A percentile compares a stretch with the other conserved stretches of the same genome.
Evolutionary conservation across 139 green algal genomes (phyloP).

Genomic region (Coccomyxa sp.): DNA sequence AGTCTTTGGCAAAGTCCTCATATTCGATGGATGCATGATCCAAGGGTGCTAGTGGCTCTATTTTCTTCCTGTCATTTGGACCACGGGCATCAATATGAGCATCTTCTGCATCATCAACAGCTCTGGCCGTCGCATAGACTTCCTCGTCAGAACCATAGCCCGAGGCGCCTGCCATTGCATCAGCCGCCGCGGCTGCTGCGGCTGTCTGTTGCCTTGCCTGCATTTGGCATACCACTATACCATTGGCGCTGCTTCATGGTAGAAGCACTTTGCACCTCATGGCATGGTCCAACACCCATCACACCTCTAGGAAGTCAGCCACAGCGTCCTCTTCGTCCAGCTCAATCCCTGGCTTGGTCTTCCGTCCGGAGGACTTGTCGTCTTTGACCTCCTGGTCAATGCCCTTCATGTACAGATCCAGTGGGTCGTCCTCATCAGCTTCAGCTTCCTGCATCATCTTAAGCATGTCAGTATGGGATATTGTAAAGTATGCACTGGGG

Average conservation of each 20-base stretch:
- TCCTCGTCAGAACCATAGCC: conserved; percentile 69
- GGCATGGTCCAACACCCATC: no score
- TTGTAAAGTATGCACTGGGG: not conserved
- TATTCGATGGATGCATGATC: conserved; percentile 67
- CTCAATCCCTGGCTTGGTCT: not conserved
- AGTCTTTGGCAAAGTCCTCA: conserved; percentile 75
- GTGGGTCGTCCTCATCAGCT: conserved; percentile 55
- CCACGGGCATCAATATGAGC: not conserved
- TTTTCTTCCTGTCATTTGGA: conserved; percentile 26
- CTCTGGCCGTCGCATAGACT: conserved; percentile 64
- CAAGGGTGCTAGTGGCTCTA: conserved; percentile 55
- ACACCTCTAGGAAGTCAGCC: conserved; percentile 45
- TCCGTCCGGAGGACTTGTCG: conserved; percentile 10
- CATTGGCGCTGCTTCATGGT: no score
- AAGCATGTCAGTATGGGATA: not conserved
- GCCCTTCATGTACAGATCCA: conserved; percentile 83
- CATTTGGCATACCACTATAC: not conserved
- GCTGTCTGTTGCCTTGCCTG: conserved; percentile 19
- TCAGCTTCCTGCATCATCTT: not conserved
- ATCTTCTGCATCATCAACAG: conserved; percentile 17
- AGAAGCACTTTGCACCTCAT: no score
- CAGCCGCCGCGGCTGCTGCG: conserved; percentile 3
- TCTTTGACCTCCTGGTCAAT: conserved; percentile 54
- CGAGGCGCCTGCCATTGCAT: conserved; percentile 9
- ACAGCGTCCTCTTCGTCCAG: conserved; percentile 50